Conservation (phyloP, 192 early-diverging fungal species). For the Coemansia sp. region DNA sequence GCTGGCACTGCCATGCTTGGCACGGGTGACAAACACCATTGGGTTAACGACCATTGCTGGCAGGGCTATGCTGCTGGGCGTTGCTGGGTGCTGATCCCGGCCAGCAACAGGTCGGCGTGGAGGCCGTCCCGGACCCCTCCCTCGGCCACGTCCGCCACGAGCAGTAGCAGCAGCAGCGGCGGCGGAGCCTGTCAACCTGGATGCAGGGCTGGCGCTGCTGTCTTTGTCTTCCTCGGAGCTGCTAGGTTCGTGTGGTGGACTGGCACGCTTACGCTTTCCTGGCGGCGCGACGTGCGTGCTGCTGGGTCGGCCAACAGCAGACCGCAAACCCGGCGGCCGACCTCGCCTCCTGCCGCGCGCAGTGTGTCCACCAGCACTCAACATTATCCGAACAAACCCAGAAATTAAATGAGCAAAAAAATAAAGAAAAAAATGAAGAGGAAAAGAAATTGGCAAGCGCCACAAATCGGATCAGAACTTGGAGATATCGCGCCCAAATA, state of each 20-base stretch:
- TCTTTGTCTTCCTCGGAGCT: not conserved
- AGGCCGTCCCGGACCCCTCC: conserved; percentile 1
- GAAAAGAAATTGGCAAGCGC: too few species aligned
- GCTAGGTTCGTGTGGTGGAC: not conserved
- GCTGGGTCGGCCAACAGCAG: not conserved
- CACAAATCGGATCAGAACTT: conserved; percentile 25
- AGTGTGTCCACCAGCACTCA: conserved; percentile 13
- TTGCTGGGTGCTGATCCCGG: not conserved
- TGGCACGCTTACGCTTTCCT: not conserved
- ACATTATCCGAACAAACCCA: conserved; percentile 3
- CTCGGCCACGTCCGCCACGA: conserved; percentile 2
- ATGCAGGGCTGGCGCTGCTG: not conserved
- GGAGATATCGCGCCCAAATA: conserved; percentile 88
- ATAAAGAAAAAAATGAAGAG: not conserved
- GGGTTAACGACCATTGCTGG: conserved; percentile 7
- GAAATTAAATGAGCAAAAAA: conserved; percentile 1
- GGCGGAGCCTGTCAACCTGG: not conserved
- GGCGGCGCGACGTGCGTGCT: not conserved
- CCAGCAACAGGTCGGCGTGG: not conserved
- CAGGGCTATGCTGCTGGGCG: not conserved
- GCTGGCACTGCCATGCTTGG: not conserved
- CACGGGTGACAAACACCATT: conserved; percentile 7
- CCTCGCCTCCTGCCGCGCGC: conserved; percentile 36
- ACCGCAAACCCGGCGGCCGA: conserved; percentile 35
- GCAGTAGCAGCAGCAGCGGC: not conserved